Evolutionary conservation across 257 asterid genomes (phyloP), one percentile per base, ranked within the genome.

Genomic region (Solanum corneliomulleri): DNA sequence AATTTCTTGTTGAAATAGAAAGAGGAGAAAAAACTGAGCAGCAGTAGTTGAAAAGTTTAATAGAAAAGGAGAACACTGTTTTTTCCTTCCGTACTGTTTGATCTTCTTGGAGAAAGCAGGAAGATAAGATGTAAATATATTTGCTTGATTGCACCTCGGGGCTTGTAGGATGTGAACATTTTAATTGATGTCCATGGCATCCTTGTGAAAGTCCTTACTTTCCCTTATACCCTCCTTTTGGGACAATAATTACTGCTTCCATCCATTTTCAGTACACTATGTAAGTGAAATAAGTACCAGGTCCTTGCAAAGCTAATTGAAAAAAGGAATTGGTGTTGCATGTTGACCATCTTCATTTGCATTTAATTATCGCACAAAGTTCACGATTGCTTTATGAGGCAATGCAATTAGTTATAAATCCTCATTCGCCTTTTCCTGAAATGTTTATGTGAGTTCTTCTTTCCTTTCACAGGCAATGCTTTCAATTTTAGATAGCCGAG

Each of bases 401-500:
- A 11, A 18, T 80, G 68, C 66, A 80, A 80, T 47, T 80, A 27
- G 42, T 47, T 47, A 9, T 16, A 47, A 49, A 80, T 80, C 69
- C 44, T 10, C 11, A 21, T 80, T 29, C 1, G 1, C 60, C 29
- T 20, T 70, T 25, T 85, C n/a, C 85, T 84, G 64, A 39, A n/a
- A 5, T 18, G 9, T 27, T 44, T 21, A 37, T 84, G 14, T 35
- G 49, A 35, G 18, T 10, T 37, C 11, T n/a, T 76, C 70, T 39
- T 83, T 37, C 66, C 86, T 86, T 37, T 88, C 58, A 80, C 89
- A 95, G 99, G 98, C 99, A 31, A 93, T 96, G 87, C 94, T 91
- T 86, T 92, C 93, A 70, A 95, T 96, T 72, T 88, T 96, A 85
- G 99, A 97, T 88, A 95, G 98, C 84, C 94, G 97, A 14, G 89